Base-by-base conservation (phyloP, 2,329 filamentous ascomycete genomes). In the Amauroascus niger region DNA sequence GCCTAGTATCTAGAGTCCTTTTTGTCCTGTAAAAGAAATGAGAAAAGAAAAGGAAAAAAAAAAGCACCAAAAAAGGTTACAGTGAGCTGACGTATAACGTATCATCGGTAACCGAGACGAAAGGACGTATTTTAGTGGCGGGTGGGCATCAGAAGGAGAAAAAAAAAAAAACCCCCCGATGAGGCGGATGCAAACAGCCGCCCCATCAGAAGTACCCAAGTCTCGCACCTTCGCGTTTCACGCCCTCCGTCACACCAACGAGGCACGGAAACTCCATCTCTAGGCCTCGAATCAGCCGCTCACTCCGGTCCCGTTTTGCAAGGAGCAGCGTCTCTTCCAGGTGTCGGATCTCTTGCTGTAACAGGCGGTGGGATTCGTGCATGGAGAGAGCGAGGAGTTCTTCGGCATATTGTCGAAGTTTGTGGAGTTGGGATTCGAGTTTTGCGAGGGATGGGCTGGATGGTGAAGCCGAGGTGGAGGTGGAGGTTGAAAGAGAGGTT, bases 301-400 rank as follows among this genome's bases (percentile, higher is more conserved):
- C 54, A 35, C 58, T 53, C 6, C 58, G 55, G 22, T 58, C 56
- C 9, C 49, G 52, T 32, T 52, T 58, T 2, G 58, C 54, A 4
- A 58, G 32, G 6, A 48, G 26, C 7, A 59, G 32, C 2, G 13
- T 55, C 1, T 55, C 39, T 43, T 65, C 60, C 18, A 63, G 24
- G 28, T 56, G 51, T 13, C 40, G 44, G 35, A 63, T 60, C 16
- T 61, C 58, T 11, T 64, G 58, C 9, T 60, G 49, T 11, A 64
- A 45, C 26, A 59, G 57, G 7, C 57, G 58, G 37, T 64, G 61
- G 2, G 62, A 64, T 1, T 64, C 61, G 16, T 60, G 56, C 22
- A 64, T 44, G 13, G 59, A 62, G 24, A 64, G 59, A 26, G 63
- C 58, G 4, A 64, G 54, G 9, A 65, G 55, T 9, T 61, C 62